These are phyloP conservation scores for Verticillium nubilum DNA, from an alignment of 2,329 filamentous ascomycete species.

Conservation along the genomic window DNA sequence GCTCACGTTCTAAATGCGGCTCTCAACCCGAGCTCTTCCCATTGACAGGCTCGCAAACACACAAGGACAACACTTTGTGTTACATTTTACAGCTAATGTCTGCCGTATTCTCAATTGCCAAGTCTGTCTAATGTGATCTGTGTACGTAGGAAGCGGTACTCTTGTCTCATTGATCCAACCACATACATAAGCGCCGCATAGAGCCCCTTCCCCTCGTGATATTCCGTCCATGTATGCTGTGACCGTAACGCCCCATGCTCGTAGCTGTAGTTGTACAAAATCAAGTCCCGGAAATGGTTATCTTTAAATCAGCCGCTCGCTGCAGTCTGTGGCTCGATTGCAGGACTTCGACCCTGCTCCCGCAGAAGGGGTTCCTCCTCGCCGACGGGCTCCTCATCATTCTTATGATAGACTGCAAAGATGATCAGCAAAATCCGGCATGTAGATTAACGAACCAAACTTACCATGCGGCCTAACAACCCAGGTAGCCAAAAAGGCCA, in stretches of 20 bases:
- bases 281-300: too few relatives aligned
- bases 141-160: too few relatives aligned
- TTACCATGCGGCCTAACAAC: conserved; percentile 70
- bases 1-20: too few relatives aligned
- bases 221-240: background rate
- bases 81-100: too few relatives aligned
- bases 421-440: background rate
- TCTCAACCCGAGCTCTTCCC: too few relatives aligned
- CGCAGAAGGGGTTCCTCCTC: background rate
- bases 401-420: conserved; percentile 8
- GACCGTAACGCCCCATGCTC: background rate
- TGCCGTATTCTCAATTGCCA: too few relatives aligned
- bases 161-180: too few relatives aligned
- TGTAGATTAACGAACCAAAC: conserved; percentile 24
- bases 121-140: too few relatives aligned
- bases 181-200: background rate
- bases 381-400: conserved; percentile 1
- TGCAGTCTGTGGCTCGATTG: background rate
- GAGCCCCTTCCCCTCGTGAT: background rate
- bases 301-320: background rate
- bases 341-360: background rate
- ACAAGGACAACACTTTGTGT: too few relatives aligned
- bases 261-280: background rate
- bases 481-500: conserved; percentile 62
- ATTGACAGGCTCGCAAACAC: too few relatives aligned